Conservation (phyloP, 345 rosid genomes). For the Salix koriyanagi region DNA sequence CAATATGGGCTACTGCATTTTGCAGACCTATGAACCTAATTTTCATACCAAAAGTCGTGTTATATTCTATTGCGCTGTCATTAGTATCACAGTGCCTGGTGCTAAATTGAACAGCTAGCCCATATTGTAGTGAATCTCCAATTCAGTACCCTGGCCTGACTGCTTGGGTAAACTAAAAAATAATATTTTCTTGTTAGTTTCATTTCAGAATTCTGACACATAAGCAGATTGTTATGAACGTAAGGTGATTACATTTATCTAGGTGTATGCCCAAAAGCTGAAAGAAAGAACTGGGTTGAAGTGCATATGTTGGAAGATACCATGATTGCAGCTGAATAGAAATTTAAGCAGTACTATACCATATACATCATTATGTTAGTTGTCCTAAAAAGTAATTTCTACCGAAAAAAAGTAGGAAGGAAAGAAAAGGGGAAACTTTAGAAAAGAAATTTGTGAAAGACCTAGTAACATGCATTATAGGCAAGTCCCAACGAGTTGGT, state of each 20-base stretch:
- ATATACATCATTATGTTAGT: conserved; percentile 10
- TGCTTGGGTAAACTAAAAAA: background rate
- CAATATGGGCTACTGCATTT: background rate
- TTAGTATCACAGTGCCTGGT: background rate
- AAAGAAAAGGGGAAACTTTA: background rate
- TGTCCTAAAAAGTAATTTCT: background rate
- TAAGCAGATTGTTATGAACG: background rate
- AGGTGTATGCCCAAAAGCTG: background rate
- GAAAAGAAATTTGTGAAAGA: background rate
- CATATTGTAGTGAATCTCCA: background rate
- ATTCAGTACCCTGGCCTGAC: background rate
- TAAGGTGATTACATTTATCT: background rate
- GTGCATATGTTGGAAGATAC: conserved; percentile 13
- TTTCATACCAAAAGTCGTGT: background rate
- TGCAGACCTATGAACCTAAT: background rate
- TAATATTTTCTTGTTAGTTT: background rate
- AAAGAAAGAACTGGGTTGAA: background rate
- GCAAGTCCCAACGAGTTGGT: background rate
- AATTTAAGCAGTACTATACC: background rate
- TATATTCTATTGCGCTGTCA: background rate
- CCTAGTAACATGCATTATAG: background rate
- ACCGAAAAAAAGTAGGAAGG: no score
- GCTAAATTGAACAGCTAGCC: background rate
- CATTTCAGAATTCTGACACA: background rate
- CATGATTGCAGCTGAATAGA: conserved; percentile 1